Base-by-base conservation (phyloP, 176 grass and related monocot species). In the Musa schizocarpa region DNA sequence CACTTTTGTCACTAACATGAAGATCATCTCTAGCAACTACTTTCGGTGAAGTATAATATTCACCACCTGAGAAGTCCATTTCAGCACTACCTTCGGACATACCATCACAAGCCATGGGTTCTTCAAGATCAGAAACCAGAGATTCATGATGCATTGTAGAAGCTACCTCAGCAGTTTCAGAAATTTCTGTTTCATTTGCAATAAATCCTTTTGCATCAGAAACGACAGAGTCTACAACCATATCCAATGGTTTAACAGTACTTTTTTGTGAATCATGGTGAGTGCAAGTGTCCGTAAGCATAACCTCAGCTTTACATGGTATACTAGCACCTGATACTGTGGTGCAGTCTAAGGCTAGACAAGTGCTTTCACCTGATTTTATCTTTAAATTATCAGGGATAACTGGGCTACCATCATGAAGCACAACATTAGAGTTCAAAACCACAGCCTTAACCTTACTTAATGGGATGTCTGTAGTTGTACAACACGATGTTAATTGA, bases 1-100 rank as follows among this genome's bases (percentile, higher is more conserved):
- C 26, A 24, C 13, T 13, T 65, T 65, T 20, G 9, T 26, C 23
- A 27, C 11, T 66, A 71, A 65, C 52, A 49, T 52, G 22, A 17
- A 20, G 58, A 52, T 55, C 72, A 71, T 73, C 53, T 52, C 17
- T 26, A 75, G 26, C 9, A 79, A 23, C 73, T 58, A 53, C 27
- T 57, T 72, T 73, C 7, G 53, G n/a, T 67, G 80, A 61, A 72
- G 52, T 57, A 49, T 54, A 69, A 52, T 69, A 74, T 49, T 76
- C 82, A 58, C 81, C 78, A 59, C 67, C 63, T 9, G 73, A 85
- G 54, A 49, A 81, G 66, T 86, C 79, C 83, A 86, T 86, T 54
- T 86, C 83, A 50, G 79, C 73, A 81, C 79, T 86, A 16, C 74
- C 83, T 77, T 86, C 57, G 54, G 79, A 81, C 78, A 81, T 65